Evolutionary conservation across 805 yeast genomes (phyloP).

Genomic region (Monosporozyma aquatica): DNA sequence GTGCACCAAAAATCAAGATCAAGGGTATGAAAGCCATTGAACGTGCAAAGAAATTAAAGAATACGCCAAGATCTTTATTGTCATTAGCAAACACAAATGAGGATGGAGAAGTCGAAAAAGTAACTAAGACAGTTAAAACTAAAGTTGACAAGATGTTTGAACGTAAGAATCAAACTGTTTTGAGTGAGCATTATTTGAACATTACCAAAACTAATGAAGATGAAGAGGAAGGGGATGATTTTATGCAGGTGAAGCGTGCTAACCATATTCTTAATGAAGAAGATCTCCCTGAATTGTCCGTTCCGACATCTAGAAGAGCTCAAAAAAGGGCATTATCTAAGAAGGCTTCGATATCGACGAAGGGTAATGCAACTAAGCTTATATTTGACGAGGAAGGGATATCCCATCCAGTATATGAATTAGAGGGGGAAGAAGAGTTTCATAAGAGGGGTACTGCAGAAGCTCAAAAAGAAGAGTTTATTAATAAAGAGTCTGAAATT

Average conservation of each 20-base stretch:
- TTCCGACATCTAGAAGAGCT: slow-evolving; percentile 73
- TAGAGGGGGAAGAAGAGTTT: slow-evolving; percentile 86
- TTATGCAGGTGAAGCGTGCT: slow-evolving; percentile 67
- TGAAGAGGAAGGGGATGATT: slow-evolving; percentile 55
- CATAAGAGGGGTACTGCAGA: slow-evolving; percentile 57
- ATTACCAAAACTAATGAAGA: slow-evolving; percentile 45
- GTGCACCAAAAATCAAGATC: slow-evolving; percentile 88
- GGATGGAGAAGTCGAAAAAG: slow-evolving; percentile 48
- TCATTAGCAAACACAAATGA: slow-evolving; percentile 48
- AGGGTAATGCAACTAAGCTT: slow-evolving; percentile 67
- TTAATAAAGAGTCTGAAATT: slow-evolving; percentile 52
- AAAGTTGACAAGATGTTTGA: slow-evolving; percentile 94
- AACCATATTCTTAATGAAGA: slow-evolving; percentile 63
- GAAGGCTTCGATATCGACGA: slow-evolving; percentile 53
- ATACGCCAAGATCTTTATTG: slow-evolving; percentile 63
- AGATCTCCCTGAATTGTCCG: slow-evolving; percentile 51
- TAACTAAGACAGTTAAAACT: slow-evolving; percentile 48
- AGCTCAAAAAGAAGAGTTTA: slow-evolving; percentile 57
- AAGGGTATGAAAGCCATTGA: slow-evolving; percentile 38
- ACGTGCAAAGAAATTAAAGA: slow-evolving; percentile 62
- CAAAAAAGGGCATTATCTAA: slow-evolving; percentile 81
- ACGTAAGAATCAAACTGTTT: slow-evolving; percentile 83
- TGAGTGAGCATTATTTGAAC: slow-evolving; percentile 79
- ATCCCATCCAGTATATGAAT: slow-evolving; percentile 85
- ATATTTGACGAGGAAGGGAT: slow-evolving; percentile 90